Conservation (phyloP, 2,329 filamentous ascomycete genomes). For the Aspergillus ochraceoroseus region DNA sequence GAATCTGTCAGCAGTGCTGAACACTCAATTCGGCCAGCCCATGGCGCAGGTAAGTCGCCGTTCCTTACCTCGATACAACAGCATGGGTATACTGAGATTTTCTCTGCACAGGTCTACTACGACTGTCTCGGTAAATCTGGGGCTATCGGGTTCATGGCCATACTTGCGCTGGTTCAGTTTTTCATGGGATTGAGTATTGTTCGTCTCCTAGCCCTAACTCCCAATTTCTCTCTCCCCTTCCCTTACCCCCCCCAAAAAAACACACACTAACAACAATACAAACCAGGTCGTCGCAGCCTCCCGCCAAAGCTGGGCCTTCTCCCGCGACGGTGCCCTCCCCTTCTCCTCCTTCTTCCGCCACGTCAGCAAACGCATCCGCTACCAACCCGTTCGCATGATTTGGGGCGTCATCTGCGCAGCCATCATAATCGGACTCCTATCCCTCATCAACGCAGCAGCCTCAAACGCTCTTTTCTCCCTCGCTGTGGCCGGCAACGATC, state of each 20-base stretch:
- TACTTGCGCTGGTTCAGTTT: conserved; percentile 58
- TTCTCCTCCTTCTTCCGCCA: conserved; percentile 55
- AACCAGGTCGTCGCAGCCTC: conserved; percentile 51
- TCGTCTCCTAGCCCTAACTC: conserved; percentile 1
- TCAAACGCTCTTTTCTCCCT: conserved; percentile 52
- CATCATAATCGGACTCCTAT: conserved; percentile 53
- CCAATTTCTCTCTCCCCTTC: not conserved
- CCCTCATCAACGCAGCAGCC: conserved; percentile 53
- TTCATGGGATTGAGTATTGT: conserved; percentile 56
- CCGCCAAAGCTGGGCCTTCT: conserved; percentile 59
- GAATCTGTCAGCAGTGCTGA: conserved; percentile 49
- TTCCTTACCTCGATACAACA: not conserved
- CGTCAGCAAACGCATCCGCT: conserved; percentile 52
- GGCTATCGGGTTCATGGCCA: conserved; percentile 54
- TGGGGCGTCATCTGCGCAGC: conserved; percentile 53
- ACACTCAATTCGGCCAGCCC: conserved; percentile 53
- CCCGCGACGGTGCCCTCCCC: conserved; percentile 56
- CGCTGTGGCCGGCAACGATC: conserved; percentile 54
- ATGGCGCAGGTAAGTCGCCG: conserved; percentile 44
- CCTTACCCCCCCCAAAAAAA: not conserved
- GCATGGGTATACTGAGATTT: not conserved
- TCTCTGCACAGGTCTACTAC: conserved; percentile 50
- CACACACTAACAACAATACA: not conserved
- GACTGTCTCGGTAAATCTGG: conserved; percentile 58
- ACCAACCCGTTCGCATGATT: conserved; percentile 54